Percentiles rank a stretch among this genome's conserved stretches.
These are phyloP conservation scores for Withania somnifera DNA, from an alignment of 305 asterid species.

Conservation along the genomic window DNA sequence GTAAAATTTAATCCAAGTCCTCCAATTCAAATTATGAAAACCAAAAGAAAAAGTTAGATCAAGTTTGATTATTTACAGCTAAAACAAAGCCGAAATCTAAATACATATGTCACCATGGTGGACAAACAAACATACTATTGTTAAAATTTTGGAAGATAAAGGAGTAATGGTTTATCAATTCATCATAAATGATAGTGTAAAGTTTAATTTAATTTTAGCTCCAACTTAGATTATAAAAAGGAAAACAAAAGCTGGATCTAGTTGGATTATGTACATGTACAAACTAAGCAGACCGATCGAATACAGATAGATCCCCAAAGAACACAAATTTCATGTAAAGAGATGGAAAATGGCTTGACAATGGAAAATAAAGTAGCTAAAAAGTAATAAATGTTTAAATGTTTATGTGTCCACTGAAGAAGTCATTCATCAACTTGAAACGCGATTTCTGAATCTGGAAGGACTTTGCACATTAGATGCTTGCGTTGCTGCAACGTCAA, in stretches of 20 bases:
- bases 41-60: not conserved
- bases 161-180: not conserved
- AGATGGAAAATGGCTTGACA: not conserved
- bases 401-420: constrained; percentile 14
- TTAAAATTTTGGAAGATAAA: not conserved
- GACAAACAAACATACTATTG: not conserved
- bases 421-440: constrained; percentile 27
- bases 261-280: not conserved
- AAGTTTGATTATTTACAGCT: not conserved
- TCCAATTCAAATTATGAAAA: not conserved
- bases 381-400: not conserved
- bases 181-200: not conserved
- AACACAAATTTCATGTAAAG: not conserved
- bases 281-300: too few relatives aligned
- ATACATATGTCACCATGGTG: not conserved
- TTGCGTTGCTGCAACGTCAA: constrained; percentile 76
- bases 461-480: constrained; percentile 75
- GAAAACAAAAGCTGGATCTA: not conserved
- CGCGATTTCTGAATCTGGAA: constrained; percentile 33
- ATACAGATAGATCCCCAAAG: not conserved
- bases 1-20: not conserved
- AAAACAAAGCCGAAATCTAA: not conserved
- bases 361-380: not conserved
- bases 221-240: not conserved
- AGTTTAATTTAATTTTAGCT: not conserved